Evolutionary conservation across 768 basidiomycete species (phyloP).

Genomic region (Suillus tomentosus): DNA sequence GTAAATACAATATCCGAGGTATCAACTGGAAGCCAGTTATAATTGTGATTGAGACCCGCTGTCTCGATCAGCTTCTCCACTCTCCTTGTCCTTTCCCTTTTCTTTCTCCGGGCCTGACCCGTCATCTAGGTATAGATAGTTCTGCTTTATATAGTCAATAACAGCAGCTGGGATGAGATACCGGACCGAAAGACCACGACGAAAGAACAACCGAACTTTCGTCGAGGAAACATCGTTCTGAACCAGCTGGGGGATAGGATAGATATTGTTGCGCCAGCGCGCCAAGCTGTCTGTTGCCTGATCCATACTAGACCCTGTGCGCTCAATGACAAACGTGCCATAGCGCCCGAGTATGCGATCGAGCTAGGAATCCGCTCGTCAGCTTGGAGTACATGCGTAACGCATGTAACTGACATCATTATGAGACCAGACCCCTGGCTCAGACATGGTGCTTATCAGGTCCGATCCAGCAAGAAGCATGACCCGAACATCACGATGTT

Average conservation of each 20-base stretch:
- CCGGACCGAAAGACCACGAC: conserved; percentile 78
- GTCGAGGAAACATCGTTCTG: conserved; percentile 98
- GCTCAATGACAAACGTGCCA: conserved; percentile 93
- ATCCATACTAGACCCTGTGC: conserved; percentile 90
- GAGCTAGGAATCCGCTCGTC: conserved; percentile 52
- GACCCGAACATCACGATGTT: conserved; percentile 74
- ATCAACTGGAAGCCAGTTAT: background rate
- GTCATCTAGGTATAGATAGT: conserved; percentile 77
- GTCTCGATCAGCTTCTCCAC: conserved; percentile 4
- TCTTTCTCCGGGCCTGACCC: conserved; percentile 36
- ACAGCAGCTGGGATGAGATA: conserved; percentile 92
- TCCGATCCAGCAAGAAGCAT: conserved; percentile 99
- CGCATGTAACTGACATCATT: conserved; percentile 69
- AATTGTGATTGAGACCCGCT: background rate
- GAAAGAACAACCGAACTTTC: conserved; percentile 81
- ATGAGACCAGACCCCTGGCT: conserved; percentile 97
- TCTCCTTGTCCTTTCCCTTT: conserved; percentile 41
- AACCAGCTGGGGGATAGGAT: conserved; percentile 91
- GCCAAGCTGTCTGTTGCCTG: conserved; percentile 76
- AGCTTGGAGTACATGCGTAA: conserved; percentile 1
- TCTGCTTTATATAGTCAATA: conserved; percentile 90
- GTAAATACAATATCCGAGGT: background rate
- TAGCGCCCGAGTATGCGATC: conserved; percentile 96
- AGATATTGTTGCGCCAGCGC: conserved; percentile 80
- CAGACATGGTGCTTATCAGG: conserved; percentile 96